A percentile compares a stretch with the other conserved stretches of the same genome.
Evolutionary conservation across 2,329 filamentous ascomycete genomes (phyloP).

Genomic region (Elsinoe australis): DNA sequence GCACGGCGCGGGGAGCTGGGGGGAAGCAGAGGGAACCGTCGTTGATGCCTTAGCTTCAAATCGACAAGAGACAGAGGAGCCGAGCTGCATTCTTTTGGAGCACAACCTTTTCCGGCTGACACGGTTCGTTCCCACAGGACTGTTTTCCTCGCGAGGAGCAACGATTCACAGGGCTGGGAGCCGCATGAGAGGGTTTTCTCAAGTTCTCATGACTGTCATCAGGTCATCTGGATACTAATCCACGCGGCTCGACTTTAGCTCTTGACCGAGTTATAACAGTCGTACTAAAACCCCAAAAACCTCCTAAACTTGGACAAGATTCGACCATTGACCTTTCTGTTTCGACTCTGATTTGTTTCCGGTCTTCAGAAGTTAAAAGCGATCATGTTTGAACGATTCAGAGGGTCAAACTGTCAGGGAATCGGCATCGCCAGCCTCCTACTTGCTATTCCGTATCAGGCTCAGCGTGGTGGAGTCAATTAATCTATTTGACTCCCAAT

Average conservation of each 20-base stretch:
- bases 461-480: neutral
- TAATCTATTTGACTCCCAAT: constrained; percentile 8
- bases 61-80: neutral
- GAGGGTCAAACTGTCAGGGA: neutral
- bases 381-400: neutral
- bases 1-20: neutral
- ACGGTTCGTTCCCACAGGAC: no score
- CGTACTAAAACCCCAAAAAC: neutral
- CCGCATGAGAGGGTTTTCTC: no score
- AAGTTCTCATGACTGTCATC: neutral
- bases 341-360: neutral
- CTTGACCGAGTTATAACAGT: neutral
- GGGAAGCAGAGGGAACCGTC: neutral
- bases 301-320: no score
- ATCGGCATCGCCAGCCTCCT: neutral
- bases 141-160: no score
- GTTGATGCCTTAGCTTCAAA: neutral
- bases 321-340: neutral
- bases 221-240: neutral
- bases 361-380: no score
- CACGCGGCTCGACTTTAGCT: neutral
- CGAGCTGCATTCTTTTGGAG: constrained; percentile 1
- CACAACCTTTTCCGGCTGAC: neutral
- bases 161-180: no score
- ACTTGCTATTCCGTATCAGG: neutral